A percentile compares a stretch with the other conserved stretches of the same genome.
phyloP scores from a whole-genome alignment of 139 green algal species.

The Coccomyxa sp. region DNA sequence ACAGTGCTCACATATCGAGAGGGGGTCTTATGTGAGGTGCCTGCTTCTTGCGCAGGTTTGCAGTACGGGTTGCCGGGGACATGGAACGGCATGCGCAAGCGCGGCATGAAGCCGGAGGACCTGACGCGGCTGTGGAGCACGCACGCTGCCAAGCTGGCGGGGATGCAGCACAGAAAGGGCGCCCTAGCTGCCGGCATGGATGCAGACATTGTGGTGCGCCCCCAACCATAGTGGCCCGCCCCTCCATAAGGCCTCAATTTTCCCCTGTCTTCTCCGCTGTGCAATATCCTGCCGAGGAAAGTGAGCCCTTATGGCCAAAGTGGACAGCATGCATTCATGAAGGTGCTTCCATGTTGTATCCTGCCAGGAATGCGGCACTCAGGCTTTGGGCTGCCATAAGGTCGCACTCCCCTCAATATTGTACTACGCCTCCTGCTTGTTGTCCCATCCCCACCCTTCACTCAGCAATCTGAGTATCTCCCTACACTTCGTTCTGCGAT shows the following conservation, averaged over 20 bases:
- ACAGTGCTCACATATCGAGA: too few species aligned
- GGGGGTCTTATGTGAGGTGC: background rate
- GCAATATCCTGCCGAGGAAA: background rate
- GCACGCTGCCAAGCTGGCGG: slow-evolving; percentile 59
- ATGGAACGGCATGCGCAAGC: slow-evolving; percentile 53
- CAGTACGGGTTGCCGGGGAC: slow-evolving; percentile 85
- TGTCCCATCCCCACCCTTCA: background rate
- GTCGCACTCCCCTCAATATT: too few species aligned
- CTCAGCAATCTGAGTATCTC: background rate
- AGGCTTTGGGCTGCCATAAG: too few species aligned
- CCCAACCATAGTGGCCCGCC: background rate
- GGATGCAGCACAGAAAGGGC: slow-evolving; percentile 63
- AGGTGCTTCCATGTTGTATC: too few species aligned
- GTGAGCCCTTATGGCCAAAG: background rate
- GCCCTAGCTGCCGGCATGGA: slow-evolving; percentile 62
- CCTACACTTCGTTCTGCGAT: background rate
- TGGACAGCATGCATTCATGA: background rate
- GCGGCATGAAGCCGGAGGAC: slow-evolving; percentile 4
- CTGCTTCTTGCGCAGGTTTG: slow-evolving; percentile 31
- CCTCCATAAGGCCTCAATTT: background rate
- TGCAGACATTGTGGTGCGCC: slow-evolving; percentile 81
- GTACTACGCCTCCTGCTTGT: too few species aligned
- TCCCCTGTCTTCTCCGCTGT: background rate
- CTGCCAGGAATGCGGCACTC: too few species aligned
- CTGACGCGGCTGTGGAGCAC: slow-evolving; percentile 31